Percentiles rank a stretch among this genome's conserved stretches.
Evolutionary conservation across 177 flowering plant species (phyloP).

Genomic region (Vitis hybrid): DNA sequence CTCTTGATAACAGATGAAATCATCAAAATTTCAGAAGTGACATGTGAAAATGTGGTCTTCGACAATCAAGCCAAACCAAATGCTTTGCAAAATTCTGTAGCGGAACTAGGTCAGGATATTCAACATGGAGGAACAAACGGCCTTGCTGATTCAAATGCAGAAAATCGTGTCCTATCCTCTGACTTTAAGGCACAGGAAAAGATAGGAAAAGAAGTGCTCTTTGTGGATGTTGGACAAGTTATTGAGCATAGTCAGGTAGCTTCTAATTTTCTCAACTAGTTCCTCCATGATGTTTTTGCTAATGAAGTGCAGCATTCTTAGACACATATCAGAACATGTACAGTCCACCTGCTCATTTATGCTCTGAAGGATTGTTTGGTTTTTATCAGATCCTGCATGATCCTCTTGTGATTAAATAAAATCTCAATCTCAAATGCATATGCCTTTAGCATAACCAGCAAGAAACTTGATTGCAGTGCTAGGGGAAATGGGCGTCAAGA

Average conservation of each 20-base stretch:
- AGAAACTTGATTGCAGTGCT: too few relatives aligned
- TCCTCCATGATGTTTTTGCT: background rate
- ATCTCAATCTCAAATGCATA: too few relatives aligned
- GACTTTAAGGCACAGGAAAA: conserved; percentile 5
- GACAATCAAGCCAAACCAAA: conserved; percentile 8
- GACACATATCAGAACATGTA: background rate
- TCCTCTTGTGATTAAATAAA: too few relatives aligned
- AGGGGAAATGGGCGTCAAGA: too few relatives aligned
- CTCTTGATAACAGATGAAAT: conserved; percentile 32
- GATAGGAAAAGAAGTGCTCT: conserved; percentile 9
- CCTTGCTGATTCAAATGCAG: conserved; percentile 8
- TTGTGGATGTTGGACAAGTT: conserved; percentile 16
- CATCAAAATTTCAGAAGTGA: conserved; percentile 22
- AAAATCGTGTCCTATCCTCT: conserved; percentile 10
- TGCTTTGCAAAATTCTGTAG: conserved; percentile 10
- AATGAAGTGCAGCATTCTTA: background rate
- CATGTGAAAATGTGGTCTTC: conserved; percentile 9
- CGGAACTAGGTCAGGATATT: conserved; percentile 18
- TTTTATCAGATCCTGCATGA: too few relatives aligned
- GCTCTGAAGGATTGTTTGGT: too few relatives aligned
- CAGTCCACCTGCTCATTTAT: too few relatives aligned
- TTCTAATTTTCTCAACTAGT: background rate
- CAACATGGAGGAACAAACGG: conserved; percentile 20
- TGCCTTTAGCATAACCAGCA: too few relatives aligned
- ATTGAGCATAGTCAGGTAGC: conserved; percentile 22